Evolutionary conservation across 2,329 filamentous ascomycete genomes (phyloP).

Genomic region (Hymenoscyphus linearis): DNA sequence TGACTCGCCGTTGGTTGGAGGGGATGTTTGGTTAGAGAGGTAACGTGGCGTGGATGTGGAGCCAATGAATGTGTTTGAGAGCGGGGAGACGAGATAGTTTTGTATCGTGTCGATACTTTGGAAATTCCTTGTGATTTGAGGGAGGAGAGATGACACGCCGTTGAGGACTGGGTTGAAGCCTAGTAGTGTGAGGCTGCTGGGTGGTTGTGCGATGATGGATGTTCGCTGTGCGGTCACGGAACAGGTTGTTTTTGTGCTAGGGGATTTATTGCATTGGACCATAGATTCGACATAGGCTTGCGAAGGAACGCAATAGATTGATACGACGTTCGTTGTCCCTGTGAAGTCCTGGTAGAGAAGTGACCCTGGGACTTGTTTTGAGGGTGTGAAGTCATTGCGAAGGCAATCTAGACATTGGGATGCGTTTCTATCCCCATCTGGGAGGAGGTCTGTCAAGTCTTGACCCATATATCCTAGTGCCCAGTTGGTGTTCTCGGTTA

Average conservation of each 20-base stretch:
- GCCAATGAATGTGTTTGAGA: constrained; percentile 17
- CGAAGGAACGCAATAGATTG: constrained; percentile 20
- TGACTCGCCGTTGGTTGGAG: constrained; percentile 5
- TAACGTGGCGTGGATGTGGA: constrained; percentile 9
- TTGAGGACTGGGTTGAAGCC: constrained; percentile 12
- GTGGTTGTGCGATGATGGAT: constrained; percentile 14
- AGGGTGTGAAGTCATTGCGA: constrained; percentile 5
- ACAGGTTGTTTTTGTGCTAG: constrained; percentile 9
- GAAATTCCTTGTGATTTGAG: constrained; percentile 7
- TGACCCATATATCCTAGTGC: constrained; percentile 20
- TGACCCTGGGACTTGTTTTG: constrained; percentile 13
- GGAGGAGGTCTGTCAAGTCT: constrained; percentile 14
- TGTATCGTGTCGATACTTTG: constrained; percentile 18
- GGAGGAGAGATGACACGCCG: constrained; percentile 14
- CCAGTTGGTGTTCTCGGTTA: constrained; percentile 16
- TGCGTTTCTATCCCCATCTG: constrained; percentile 2
- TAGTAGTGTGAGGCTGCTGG: constrained; percentile 14
- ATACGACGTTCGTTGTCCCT: constrained; percentile 19
- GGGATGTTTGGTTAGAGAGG: background rate
- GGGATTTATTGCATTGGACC: constrained; percentile 12
- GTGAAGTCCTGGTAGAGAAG: constrained; percentile 24
- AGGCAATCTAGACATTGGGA: constrained; percentile 18
- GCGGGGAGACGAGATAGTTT: constrained; percentile 20
- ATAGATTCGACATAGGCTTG: constrained; percentile 22
- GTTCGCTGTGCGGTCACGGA: constrained; percentile 15